Evolutionary conservation across 495 filamentous ascomycete species (phyloP), one percentile per base, ranked within the genome.

Genomic region (Aspergillus bertholletiae): DNA sequence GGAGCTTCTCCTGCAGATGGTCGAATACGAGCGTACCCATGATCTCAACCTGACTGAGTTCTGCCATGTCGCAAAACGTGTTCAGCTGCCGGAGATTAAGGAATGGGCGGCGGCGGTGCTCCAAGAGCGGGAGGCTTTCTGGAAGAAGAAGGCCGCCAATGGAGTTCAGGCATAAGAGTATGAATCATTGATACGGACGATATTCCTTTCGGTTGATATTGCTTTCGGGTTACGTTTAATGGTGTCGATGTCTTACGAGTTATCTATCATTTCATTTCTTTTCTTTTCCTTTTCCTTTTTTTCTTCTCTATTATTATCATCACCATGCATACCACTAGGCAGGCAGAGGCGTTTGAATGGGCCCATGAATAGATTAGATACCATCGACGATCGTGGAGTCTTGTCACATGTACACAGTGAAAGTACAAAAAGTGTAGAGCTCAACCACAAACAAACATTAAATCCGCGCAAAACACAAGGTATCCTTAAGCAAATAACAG

Each of bases 1-100:
- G 67, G 94, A 98, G 74, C 74, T 98, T 34, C 68, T 98, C 43
- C 71, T 94, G 66, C 94, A 98, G 75, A 96, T 96, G 87, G 77
- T 96, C 20, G 94, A 98, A 69, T 98, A 98, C 67, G 94, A 98
- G 81, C 89, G 87, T 61, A 73, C 77, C 12, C 71, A 82, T 24
- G 68, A 85, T 30, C 67, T 89, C 49, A 90, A 97, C 68, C 75
- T 98, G 40, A 80, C 84, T 22, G 94, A 97, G 71, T 97, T 98
- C 62, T 69, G 83, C 21, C 82, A 83, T 53, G 94, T 96, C 46
- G 83, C 86, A 34, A 72, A 62, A n/a, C 79, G 77, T 49, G 85
- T 98, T 54, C 80, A 80, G 58, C 71, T 93, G 56, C 80, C 83
- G 8, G 92, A 96, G 74, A 85, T 88, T 45, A 81, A 87, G 70